Evolutionary conservation across 768 basidiomycete species (phyloP), one percentile per base, ranked within the genome.

Genomic region (Tricholoma flavovirens): DNA sequence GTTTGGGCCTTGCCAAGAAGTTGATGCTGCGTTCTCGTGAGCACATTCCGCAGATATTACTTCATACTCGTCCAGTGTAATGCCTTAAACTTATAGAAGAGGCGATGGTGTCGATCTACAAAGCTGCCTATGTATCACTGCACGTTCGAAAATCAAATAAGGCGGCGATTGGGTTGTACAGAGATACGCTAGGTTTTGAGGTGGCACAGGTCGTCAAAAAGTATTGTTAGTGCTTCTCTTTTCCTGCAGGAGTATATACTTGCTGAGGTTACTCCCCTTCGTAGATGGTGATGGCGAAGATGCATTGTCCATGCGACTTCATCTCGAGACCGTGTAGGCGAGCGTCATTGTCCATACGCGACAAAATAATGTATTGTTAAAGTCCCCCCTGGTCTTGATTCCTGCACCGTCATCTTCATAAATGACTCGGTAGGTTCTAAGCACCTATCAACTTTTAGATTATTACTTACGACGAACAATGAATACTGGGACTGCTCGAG

Each of bases 121-220:
- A 83, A 33, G 94, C 93, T 0, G 71, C 83, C 15, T 89, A 86
- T 62, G 90, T 94, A 17, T 91, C 90, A 0, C 74, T 98, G 19
- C 94, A 98, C 62, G 95, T 98, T 26, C 82, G 96, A 46, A 90
- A 93, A 72, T 93, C 92, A n/a, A 98, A 98, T 67, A 84, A 88
- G 55, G 93, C 95, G 0, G 95, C 96, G 1, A 83, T 98, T 43
- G 83, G 80, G 10, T 75, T 98, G 53, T 98, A 98, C 69, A 81
- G 84, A 49, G 94, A 96, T 65, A 86, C 90, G 1, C 75, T 98
- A 5, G 94, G 94, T 2, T 98, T 98, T 71, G 81, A 86, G 19
- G 88, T 96, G 5, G 85, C 85, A 40, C 83, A 83, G 49, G 82
- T 96, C 38, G 95, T 97, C 69, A 86, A 90, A 69, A 86, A 83